Conservation (phyloP, 441 rosid species). For the Erodium chrysanthum region DNA sequence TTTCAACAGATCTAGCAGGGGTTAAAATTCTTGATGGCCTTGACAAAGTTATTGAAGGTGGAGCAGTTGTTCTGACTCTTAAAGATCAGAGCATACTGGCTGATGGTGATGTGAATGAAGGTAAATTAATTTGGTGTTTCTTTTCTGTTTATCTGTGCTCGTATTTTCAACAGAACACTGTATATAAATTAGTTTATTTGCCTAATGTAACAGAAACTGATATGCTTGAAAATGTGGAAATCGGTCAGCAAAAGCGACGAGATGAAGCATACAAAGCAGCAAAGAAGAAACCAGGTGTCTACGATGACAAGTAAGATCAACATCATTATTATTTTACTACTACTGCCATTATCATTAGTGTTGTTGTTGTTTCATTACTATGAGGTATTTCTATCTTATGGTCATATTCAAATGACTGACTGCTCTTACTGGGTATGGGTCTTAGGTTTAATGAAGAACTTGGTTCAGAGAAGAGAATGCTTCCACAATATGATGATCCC, state of each 20-base stretch:
- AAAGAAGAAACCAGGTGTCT: constrained; percentile 69
- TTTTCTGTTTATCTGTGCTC: not conserved
- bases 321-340: not conserved
- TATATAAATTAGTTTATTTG: constrained; percentile 31
- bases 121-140: constrained; percentile 27
- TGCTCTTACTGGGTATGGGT: not conserved
- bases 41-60: constrained; percentile 89
- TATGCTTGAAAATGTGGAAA: constrained; percentile 96
- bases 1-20: constrained; percentile 67
- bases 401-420: not conserved
- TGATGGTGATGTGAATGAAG: constrained; percentile 74
- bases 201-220: constrained; percentile 60
- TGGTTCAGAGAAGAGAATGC: constrained; percentile 61
- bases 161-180: not conserved
- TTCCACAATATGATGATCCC: constrained; percentile 83
- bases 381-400: constrained; percentile 10
- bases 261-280: constrained; percentile 85
- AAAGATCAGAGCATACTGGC: constrained; percentile 88
- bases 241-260: constrained; percentile 92
- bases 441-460: constrained; percentile 81
- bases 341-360: not conserved
- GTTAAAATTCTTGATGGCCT: constrained; percentile 85
- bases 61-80: constrained; percentile 92
- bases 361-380: not conserved
- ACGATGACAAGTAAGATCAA: constrained; percentile 67